Conservation (phyloP, 768 basidiomycete genomes). For the Calocybe indica region DNA sequence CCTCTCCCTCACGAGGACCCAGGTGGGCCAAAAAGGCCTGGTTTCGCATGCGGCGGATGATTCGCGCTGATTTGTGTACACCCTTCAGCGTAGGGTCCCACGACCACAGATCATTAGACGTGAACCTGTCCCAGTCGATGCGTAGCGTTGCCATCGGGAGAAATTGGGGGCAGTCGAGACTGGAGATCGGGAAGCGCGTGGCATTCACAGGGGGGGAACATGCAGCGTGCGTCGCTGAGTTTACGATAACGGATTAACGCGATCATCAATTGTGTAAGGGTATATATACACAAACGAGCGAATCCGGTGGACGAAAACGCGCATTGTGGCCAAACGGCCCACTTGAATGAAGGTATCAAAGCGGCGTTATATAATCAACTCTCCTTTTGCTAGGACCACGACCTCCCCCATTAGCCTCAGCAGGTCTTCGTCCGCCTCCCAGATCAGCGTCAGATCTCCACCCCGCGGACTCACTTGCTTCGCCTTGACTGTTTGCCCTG, state of each 20-base stretch:
- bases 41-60: constrained; percentile 14
- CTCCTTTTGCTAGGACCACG: constrained; percentile 26
- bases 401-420: constrained; percentile 32
- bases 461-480: constrained; percentile 48
- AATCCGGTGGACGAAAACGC: no score
- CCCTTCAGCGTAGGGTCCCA: constrained; percentile 11
- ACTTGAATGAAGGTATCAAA: neutral
- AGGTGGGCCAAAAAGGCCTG: constrained; percentile 16
- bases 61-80: constrained; percentile 15
- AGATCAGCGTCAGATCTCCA: constrained; percentile 36
- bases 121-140: no score
- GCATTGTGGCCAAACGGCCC: neutral
- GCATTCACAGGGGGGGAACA: no score
- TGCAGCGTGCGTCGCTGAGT: no score
- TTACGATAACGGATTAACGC: no score
- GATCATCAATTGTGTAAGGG: no score
- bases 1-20: constrained; percentile 12
- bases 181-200: no score
- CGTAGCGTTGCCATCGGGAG: no score
- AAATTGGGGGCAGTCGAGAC: no score
- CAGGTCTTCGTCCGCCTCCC: constrained; percentile 22
- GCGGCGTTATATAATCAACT: constrained; percentile 11
- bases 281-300: no score
- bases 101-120: constrained; percentile 19
- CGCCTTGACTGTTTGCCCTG: constrained; percentile 30